Evolutionary conservation across 176 grass and related monocot species (phyloP).

Genomic region (Carex pumila): DNA sequence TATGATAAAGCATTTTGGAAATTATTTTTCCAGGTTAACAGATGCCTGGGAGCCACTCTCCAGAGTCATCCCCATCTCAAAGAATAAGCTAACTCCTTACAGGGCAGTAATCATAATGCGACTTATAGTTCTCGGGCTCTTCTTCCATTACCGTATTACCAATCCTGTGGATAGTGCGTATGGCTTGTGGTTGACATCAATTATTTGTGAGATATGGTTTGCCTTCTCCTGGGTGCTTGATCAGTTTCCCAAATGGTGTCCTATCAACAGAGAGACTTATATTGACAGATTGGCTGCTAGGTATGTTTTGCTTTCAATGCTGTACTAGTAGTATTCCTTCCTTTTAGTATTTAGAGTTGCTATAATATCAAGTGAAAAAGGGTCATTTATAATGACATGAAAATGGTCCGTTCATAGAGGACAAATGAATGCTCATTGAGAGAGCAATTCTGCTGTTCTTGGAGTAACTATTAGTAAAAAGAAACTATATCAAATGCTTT

Average conservation of each 20-base stretch:
- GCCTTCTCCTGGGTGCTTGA: conserved; percentile 97
- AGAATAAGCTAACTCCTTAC: conserved; percentile 97
- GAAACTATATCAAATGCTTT: not conserved
- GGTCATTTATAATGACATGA: not conserved
- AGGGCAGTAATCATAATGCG: conserved; percentile 94
- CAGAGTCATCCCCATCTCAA: conserved; percentile 72
- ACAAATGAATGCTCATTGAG: not conserved
- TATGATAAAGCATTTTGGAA: conserved; percentile 4
- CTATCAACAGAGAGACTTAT: conserved; percentile 86
- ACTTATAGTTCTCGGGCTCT: conserved; percentile 79
- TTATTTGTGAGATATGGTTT: conserved; percentile 99
- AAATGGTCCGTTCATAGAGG: not conserved
- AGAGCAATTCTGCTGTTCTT: not conserved
- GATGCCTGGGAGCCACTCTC: conserved; percentile 84
- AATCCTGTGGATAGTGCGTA: conserved; percentile 87
- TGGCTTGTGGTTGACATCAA: conserved; percentile 86
- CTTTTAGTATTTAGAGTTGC: not conserved
- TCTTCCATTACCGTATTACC: conserved; percentile 98
- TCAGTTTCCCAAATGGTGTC: conserved; percentile 98
- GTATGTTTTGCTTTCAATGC: conserved; percentile 32
- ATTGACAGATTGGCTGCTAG: conserved; percentile 82
- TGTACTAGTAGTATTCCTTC: not conserved
- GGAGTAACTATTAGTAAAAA: not conserved
- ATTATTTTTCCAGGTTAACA: conserved; percentile 49
- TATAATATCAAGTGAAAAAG: not conserved